A percentile compares a stretch with the other conserved stretches of the same genome.
These are phyloP conservation scores for Teratosphaeria destructans DNA, from an alignment of 2,329 filamentous ascomycete genomes.

Conservation along the genomic window DNA sequence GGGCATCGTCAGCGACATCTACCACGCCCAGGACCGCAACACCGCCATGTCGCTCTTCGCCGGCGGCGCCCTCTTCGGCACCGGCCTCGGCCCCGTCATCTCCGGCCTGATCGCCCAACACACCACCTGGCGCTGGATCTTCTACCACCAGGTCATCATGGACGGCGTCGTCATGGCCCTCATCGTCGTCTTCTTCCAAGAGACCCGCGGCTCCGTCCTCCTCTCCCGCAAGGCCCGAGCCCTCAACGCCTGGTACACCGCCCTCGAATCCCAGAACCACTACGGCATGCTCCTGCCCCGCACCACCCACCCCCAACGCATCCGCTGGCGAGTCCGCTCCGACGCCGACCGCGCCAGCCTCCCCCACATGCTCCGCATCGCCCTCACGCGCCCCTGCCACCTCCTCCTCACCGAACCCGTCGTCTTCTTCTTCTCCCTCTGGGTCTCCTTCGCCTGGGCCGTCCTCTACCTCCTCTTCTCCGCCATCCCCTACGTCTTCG, in stretches of 20 bases:
- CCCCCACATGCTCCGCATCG: constrained; percentile 59
- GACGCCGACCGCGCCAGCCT: constrained; percentile 67
- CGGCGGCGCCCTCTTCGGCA: constrained; percentile 67
- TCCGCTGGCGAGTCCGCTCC: constrained; percentile 70
- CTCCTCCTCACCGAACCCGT: constrained; percentile 66
- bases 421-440: constrained; percentile 78
- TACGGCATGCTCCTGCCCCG: constrained; percentile 42
- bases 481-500: constrained; percentile 69
- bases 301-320: constrained; percentile 11
- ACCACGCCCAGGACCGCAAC: constrained; percentile 67
- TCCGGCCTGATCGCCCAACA: constrained; percentile 58
- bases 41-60: constrained; percentile 85
- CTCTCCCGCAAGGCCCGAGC: constrained; percentile 62
- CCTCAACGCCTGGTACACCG: constrained; percentile 70
- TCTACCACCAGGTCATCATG: constrained; percentile 72
- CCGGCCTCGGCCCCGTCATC: constrained; percentile 66
- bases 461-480: constrained; percentile 77
- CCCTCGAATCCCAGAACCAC: constrained; percentile 56
- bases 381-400: constrained; percentile 67
- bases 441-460: constrained; percentile 84
- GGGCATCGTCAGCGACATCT: constrained; percentile 83
- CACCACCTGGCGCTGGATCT: constrained; percentile 73
- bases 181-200: constrained; percentile 62
- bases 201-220: constrained; percentile 73
- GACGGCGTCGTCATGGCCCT: constrained; percentile 53